phyloP scores from a whole-genome alignment of 2,329 filamentous ascomycete species.

The Alternaria arbusti region DNA sequence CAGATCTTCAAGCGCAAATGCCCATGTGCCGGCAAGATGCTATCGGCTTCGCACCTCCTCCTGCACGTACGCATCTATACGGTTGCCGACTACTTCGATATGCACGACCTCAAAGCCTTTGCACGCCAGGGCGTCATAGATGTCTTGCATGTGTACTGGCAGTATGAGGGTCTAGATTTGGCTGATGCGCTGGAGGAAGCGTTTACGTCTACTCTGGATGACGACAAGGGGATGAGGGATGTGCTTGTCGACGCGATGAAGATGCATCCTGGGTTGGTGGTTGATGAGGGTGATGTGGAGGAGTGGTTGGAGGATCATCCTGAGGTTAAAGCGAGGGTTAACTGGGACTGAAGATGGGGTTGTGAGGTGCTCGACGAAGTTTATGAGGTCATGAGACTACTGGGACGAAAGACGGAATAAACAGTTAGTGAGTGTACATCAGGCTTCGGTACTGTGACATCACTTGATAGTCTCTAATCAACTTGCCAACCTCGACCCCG shows the following conservation, averaged over 20 bases:
- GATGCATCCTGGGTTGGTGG: slow-evolving; percentile 7
- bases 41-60: slow-evolving; percentile 4
- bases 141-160: slow-evolving; percentile 16
- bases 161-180: not conserved
- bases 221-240: slow-evolving; percentile 3
- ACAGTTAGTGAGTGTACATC: not conserved
- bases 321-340: not conserved
- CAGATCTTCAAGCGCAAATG: slow-evolving; percentile 11
- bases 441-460: not conserved
- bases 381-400: not conserved
- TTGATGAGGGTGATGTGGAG: slow-evolving; percentile 10
- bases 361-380: not conserved
- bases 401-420: not conserved
- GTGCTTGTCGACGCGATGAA: slow-evolving; percentile 1
- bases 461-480: not conserved
- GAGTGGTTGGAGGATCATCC: slow-evolving; percentile 13
- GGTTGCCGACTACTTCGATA: slow-evolving; percentile 10
- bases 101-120: slow-evolving; percentile 1
- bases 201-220: slow-evolving; percentile 8
- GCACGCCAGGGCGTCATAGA: slow-evolving; percentile 1
- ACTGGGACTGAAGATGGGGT: not conserved
- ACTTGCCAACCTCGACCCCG: not conserved
- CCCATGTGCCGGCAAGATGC: slow-evolving; percentile 1
- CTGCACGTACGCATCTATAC: slow-evolving; percentile 11
- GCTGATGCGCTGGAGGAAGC: slow-evolving; percentile 7